Conservation (phyloP, 257 asterid genomes). For the Nicotiana paniculata region DNA sequence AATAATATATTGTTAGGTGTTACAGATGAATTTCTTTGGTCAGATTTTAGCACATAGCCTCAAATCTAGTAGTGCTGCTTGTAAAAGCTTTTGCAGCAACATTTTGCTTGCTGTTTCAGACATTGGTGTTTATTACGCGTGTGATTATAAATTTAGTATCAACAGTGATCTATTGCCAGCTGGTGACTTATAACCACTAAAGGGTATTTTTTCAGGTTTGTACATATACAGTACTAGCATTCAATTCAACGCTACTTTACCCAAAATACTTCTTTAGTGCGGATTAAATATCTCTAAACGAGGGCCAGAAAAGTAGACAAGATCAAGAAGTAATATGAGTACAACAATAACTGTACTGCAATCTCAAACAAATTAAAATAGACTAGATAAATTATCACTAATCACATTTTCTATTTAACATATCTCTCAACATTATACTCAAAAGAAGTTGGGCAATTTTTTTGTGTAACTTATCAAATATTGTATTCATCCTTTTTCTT, state of each 20-base stretch:
- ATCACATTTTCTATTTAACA: too few relatives aligned
- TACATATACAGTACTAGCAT: too few relatives aligned
- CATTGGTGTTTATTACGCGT: not conserved
- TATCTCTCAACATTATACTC: too few relatives aligned
- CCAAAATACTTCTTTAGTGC: too few relatives aligned
- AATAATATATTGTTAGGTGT: not conserved
- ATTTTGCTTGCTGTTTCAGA: not conserved
- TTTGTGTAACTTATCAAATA: not conserved
- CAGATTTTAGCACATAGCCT: not conserved
- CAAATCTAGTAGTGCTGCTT: not conserved
- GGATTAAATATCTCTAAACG: too few relatives aligned
- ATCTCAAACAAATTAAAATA: too few relatives aligned
- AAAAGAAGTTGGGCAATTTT: not conserved
- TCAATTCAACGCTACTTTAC: too few relatives aligned
- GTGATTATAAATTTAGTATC: not conserved
- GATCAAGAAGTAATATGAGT: too few relatives aligned
- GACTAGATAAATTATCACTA: too few relatives aligned
- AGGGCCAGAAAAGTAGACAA: too few relatives aligned
- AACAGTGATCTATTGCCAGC: not conserved
- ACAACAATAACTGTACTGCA: too few relatives aligned
- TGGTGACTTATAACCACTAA: not conserved
- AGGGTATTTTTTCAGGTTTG: not conserved
- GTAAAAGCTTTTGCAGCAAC: not conserved
- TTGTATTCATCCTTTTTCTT: not conserved
- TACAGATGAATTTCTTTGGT: not conserved